Evolutionary conservation across 1,284 basidiomycete species (phyloP), one percentile per base, ranked within the genome.

Genomic region (Laetiporus sulphureus): DNA sequence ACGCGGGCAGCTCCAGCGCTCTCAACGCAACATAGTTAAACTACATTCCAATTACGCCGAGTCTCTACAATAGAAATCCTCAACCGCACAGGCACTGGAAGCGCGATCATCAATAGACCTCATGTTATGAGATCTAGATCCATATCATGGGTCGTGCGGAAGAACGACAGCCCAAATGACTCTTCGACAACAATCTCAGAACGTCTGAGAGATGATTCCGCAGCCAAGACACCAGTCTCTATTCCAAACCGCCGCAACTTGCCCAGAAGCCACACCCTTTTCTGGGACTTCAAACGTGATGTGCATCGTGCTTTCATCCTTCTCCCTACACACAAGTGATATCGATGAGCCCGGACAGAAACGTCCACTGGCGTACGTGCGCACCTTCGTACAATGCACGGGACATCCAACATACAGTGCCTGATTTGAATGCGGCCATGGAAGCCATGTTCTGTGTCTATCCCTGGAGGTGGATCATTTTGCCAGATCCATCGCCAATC

Each of bases 181-280:
- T n/a, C n/a, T n/a, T n/a, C n/a, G n/a, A n/a, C n/a, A n/a, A n/a
- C n/a, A n/a, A n/a, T n/a, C n/a, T n/a, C n/a, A n/a, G n/a, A 36
- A 30, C 6, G 40, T 49, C 33, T 42, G 38, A 11, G 42, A 54
- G 41, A 94, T 91, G 10, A 72, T 64, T 15, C 89, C 93, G 56
- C 85, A 89, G 2, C 92, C 92, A 19, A 95, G 67, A 63, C 91
- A 93, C 79, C 83, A 83, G 41, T 83, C 73, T 2, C 67, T 77
- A 45, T 80, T 71, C 67, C 82, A 95, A 5, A 95, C 48, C 0
- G 75, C 82, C 5, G 81, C 82, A 22, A 87, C 74, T 60, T 96
- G 93, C 2, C 92, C 92, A 0, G 77, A 71, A 0, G 90, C 74
- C n/a, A 91, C 79, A 3, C 79, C 83, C 35, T 75, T 73, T 36